A percentile compares a stretch with the other conserved stretches of the same genome.
Conservation (phyloP, 805 yeast genomes). For the Yarrowia phangngaensis region DNA sequence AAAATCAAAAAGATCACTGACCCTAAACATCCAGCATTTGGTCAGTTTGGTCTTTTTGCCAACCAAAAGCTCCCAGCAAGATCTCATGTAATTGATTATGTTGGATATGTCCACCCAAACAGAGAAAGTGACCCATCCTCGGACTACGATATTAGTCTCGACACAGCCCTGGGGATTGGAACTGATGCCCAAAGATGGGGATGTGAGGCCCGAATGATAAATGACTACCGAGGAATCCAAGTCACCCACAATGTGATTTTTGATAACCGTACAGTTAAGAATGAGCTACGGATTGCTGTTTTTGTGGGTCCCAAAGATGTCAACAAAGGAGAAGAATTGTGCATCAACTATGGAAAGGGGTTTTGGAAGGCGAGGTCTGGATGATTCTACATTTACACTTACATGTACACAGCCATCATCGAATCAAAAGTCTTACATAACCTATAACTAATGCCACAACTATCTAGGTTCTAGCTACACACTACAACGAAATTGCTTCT, state of each 20-base stretch:
- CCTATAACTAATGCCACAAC: too few relatives aligned
- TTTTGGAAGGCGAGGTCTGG: slow-evolving; percentile 30
- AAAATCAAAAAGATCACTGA: slow-evolving; percentile 30
- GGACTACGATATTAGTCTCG: slow-evolving; percentile 31
- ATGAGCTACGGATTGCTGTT: slow-evolving; percentile 31
- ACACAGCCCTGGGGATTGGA: slow-evolving; percentile 29
- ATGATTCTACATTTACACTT: too few relatives aligned
- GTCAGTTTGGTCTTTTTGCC: slow-evolving; percentile 33
- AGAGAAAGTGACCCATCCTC: slow-evolving; percentile 30
- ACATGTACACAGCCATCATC: too few relatives aligned
- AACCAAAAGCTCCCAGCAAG: slow-evolving; percentile 29
- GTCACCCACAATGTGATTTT: slow-evolving; percentile 30
- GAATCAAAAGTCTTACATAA: too few relatives aligned
- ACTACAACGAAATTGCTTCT: background rate
- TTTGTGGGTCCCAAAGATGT: slow-evolving; percentile 30
- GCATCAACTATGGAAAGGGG: slow-evolving; percentile 33
- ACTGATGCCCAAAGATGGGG: slow-evolving; percentile 31
- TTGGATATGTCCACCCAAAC: slow-evolving; percentile 31
- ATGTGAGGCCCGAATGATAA: slow-evolving; percentile 33
- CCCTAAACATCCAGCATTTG: slow-evolving; percentile 31
- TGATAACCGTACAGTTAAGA: slow-evolving; percentile 28
- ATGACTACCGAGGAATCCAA: slow-evolving; percentile 32
- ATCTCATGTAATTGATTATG: slow-evolving; percentile 31
- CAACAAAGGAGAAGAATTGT: slow-evolving; percentile 31
- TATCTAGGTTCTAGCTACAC: background rate